These are phyloP conservation scores for Pseudomonodictys pantanalensis DNA, from an alignment of 495 filamentous ascomycete genomes.

Conservation along the genomic window DNA sequence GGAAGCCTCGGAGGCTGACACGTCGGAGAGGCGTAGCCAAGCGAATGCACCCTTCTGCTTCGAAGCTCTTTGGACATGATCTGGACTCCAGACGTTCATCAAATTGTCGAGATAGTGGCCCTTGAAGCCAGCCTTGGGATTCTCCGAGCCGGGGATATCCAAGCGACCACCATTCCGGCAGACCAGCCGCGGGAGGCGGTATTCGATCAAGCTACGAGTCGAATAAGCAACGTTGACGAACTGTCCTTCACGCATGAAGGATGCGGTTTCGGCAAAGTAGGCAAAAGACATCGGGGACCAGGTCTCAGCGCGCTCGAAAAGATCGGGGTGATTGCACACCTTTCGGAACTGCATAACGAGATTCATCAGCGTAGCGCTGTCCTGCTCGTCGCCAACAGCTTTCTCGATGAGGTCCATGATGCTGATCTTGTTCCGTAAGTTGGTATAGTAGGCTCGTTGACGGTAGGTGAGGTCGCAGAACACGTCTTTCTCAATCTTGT, in stretches of 20 bases:
- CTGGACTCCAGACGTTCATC: conserved; percentile 85
- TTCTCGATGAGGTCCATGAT: conserved; percentile 99
- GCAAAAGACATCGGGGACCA: conserved; percentile 78
- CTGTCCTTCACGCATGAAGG: conserved; percentile 84
- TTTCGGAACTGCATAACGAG: conserved; percentile 99
- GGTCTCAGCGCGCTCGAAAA: conserved; percentile 93
- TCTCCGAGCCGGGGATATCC: conserved; percentile 71
- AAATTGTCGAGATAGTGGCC: conserved; percentile 68
- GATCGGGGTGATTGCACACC: conserved; percentile 97
- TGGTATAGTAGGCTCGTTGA: conserved; percentile 90
- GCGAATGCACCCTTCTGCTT: conserved; percentile 68
- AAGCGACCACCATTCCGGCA: conserved; percentile 73
- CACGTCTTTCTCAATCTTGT: conserved; percentile 95
- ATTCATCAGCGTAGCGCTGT: conserved; percentile 96
- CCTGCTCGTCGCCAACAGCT: conserved; percentile 88
- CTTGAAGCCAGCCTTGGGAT: conserved; percentile 71
- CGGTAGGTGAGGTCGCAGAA: conserved; percentile 97
- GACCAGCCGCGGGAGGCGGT: conserved; percentile 73
- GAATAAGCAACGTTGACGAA: conserved; percentile 82
- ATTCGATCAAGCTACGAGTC: conserved; percentile 80
- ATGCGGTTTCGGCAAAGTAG: conserved; percentile 88
- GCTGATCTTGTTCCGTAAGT: conserved; percentile 91
- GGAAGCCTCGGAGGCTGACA: conserved; percentile 67
- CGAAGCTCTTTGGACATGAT: conserved; percentile 64
- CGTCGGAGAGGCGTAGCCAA: conserved; percentile 84